Evolutionary conservation across 2,329 filamentous ascomycete genomes (phyloP).

Genomic region (Coniella lustricola): DNA sequence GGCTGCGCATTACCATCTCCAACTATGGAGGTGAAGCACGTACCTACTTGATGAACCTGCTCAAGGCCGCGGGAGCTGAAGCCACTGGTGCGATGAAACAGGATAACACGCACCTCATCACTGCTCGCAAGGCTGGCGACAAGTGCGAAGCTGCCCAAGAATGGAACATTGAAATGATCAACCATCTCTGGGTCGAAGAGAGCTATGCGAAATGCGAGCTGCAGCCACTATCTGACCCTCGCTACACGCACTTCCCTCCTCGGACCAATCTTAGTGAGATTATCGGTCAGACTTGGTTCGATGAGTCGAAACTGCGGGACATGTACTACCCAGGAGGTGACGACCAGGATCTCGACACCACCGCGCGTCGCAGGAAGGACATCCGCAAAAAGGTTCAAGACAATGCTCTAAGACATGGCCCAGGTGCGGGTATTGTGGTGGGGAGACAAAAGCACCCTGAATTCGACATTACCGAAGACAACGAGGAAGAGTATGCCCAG

Average conservation of each 20-base stretch:
- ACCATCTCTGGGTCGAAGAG: constrained; percentile 96
- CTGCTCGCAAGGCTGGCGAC: constrained; percentile 80
- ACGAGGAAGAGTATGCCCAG: constrained; percentile 28
- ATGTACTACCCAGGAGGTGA: constrained; percentile 63
- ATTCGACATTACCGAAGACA: constrained; percentile 38
- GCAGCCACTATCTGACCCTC: constrained; percentile 62
- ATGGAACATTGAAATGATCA: constrained; percentile 85
- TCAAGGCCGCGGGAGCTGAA: constrained; percentile 73
- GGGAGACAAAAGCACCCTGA: constrained; percentile 33
- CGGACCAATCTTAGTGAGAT: constrained; percentile 90
- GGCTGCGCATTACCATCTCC: constrained; percentile 76
- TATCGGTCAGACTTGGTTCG: constrained; percentile 80
- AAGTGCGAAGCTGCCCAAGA: constrained; percentile 89
- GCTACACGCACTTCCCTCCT: constrained; percentile 80
- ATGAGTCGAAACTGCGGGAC: constrained; percentile 53
- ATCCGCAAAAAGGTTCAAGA: constrained; percentile 43
- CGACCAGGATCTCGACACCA: constrained; percentile 31
- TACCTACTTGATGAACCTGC: constrained; percentile 86
- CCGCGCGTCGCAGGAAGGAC: constrained; percentile 42
- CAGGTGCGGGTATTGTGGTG: constrained; percentile 40
- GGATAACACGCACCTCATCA: constrained; percentile 93
- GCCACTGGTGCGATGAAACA: constrained; percentile 94
- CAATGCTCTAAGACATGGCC: constrained; percentile 40
- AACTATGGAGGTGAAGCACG: constrained; percentile 95
- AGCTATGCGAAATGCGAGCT: constrained; percentile 85